Percentiles rank a stretch among this genome's conserved stretches.
Conservation (phyloP, 495 filamentous ascomycete genomes). For the Tuber umbilicatum region DNA sequence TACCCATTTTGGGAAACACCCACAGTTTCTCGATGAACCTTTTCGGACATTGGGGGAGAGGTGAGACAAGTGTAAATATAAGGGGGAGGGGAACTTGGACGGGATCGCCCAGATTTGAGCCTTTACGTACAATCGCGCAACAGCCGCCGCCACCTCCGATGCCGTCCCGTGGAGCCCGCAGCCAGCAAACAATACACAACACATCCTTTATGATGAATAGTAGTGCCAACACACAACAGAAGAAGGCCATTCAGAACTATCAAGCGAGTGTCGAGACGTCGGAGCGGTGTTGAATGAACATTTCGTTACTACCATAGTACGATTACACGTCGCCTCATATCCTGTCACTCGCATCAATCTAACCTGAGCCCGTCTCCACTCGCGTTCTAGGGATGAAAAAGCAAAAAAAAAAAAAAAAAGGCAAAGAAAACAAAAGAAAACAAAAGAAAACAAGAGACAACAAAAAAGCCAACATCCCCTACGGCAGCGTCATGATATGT, state of each 20-base stretch:
- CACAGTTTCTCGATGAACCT: not conserved
- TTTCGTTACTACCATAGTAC: not conserved
- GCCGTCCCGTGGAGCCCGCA: not conserved
- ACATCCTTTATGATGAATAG: not conserved
- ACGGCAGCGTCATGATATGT: not conserved
- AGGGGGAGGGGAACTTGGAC: not conserved
- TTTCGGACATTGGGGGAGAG: not conserved
- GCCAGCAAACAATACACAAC: not conserved
- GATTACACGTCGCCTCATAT: constrained; percentile 7
- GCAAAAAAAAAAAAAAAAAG: not conserved
- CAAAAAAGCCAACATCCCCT: constrained; percentile 11
- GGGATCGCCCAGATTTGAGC: not conserved
- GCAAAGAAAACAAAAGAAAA: constrained; percentile 2
- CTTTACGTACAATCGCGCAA: not conserved
- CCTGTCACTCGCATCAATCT: constrained; percentile 12
- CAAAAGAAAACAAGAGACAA: not conserved
- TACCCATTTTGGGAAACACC: not conserved
- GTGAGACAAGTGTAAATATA: not conserved
- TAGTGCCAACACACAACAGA: not conserved
- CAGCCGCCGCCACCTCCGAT: not conserved
- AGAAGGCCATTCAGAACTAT: not conserved
- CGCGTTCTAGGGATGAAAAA: not conserved
- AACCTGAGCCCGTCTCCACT: not conserved
- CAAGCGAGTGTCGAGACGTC: not conserved
- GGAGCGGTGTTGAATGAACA: not conserved